phyloP scores from a whole-genome alignment of 2,329 filamentous ascomycete genomes.

The Calonectria hongkongensis region DNA sequence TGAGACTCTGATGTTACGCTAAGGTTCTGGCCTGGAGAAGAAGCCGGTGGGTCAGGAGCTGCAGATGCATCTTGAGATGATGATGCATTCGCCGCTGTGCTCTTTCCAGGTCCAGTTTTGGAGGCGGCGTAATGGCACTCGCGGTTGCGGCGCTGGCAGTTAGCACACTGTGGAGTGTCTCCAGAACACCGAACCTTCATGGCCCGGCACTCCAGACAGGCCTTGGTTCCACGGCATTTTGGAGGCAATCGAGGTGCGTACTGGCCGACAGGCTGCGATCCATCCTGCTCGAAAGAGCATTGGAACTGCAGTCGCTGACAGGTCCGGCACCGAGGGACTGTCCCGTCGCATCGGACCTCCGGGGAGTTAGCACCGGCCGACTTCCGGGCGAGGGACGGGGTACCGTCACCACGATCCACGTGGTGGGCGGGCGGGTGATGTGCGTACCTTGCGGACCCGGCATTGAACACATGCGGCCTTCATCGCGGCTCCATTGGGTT shows the following conservation, averaged over 20 bases:
- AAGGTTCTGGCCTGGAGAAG: constrained; percentile 43
- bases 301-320: constrained; percentile 54
- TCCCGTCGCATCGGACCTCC: constrained; percentile 56
- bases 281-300: constrained; percentile 55
- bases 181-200: constrained; percentile 56
- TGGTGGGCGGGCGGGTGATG: constrained; percentile 52
- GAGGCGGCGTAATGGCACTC: constrained; percentile 48
- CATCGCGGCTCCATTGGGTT: constrained; percentile 43
- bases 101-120: constrained; percentile 38
- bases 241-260: constrained; percentile 52
- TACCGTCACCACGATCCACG: constrained; percentile 26
- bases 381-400: constrained; percentile 39
- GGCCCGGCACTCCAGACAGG: constrained; percentile 51
- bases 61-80: constrained; percentile 42
- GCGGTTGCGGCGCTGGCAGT: constrained; percentile 52
- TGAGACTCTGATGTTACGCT: constrained; percentile 44
- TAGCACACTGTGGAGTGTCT: constrained; percentile 51
- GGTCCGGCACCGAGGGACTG: constrained; percentile 52
- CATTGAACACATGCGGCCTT: constrained; percentile 56
- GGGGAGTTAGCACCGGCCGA: constrained; percentile 52
- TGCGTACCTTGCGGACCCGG: constrained; percentile 54
- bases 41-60: background rate
- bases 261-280: constrained; percentile 46
- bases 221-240: constrained; percentile 53
- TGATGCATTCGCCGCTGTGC: constrained; percentile 21